phyloP scores from a whole-genome alignment of 345 rosid genomes.

The Trapa bicornis region DNA sequence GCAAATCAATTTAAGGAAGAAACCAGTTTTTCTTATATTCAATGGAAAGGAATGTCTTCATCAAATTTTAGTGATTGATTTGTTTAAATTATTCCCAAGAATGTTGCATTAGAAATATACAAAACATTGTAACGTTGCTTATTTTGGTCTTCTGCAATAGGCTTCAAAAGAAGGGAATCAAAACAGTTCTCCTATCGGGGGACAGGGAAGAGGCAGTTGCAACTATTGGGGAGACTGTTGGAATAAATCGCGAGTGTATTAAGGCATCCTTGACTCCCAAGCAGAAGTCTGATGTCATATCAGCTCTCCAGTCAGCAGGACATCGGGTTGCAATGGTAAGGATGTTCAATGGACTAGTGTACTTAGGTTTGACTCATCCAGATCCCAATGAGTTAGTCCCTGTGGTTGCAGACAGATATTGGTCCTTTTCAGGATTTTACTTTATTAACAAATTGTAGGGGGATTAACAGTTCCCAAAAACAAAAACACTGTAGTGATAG shows the following conservation, averaged over 20 bases:
- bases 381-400: not conserved
- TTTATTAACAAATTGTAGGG: not conserved
- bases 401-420: not conserved
- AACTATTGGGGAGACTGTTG: conserved; percentile 57
- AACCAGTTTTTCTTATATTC: not conserved
- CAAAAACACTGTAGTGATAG: not conserved
- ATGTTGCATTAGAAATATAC: conserved; percentile 3
- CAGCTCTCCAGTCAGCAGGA: conserved; percentile 69
- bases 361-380: not conserved
- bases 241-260: conserved; percentile 45
- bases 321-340: conserved; percentile 79
- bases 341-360: not conserved
- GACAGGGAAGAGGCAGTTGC: conserved; percentile 98
- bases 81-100: not conserved
- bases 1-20: not conserved
- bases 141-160: conserved; percentile 26
- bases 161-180: conserved; percentile 74
- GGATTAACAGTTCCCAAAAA: not conserved
- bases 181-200: conserved; percentile 73
- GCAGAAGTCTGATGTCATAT: conserved; percentile 56
- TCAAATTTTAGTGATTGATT: not conserved
- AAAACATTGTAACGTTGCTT: not conserved
- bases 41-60: not conserved
- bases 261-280: conserved; percentile 68
- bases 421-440: not conserved